Percentiles rank a stretch among this genome's conserved stretches.
phyloP scores from a whole-genome alignment of 1,284 basidiomycete genomes.

The Singerocomus inundabilis region DNA sequence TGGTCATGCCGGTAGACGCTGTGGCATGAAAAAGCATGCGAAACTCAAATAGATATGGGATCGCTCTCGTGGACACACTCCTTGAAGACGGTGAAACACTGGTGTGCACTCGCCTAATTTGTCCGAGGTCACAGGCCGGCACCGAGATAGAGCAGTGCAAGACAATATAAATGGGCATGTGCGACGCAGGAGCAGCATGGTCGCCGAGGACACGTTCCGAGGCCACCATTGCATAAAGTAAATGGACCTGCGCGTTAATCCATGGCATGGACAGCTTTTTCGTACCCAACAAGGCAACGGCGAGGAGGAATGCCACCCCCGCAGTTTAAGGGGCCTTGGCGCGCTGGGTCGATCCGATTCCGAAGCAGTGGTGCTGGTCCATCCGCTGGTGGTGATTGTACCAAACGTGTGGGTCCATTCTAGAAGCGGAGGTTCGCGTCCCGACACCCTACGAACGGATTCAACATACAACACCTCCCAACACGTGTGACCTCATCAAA shows the following conservation, averaged over 20 bases:
- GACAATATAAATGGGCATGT: conserved; percentile 8
- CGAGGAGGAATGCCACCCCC: conserved; percentile 21
- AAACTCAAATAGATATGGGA: conserved; percentile 15
- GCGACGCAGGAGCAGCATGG: conserved; percentile 6
- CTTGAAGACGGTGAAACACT: conserved; percentile 7
- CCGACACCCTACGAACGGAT: conserved; percentile 16
- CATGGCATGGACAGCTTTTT: conserved; percentile 12
- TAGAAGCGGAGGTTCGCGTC: conserved; percentile 27
- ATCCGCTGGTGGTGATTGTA: conserved; percentile 3
- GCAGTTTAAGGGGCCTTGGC: conserved; percentile 31
- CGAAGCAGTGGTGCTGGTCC: conserved; percentile 11
- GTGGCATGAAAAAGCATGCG: conserved; percentile 13
- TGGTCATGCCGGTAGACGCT: conserved; percentile 17
- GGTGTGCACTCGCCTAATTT: conserved; percentile 9
- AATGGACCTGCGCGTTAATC: conserved; percentile 18
- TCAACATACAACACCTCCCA: conserved; percentile 11
- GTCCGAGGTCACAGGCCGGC: conserved; percentile 20
- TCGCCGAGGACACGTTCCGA: conserved; percentile 9
- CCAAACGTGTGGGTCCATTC: conserved; percentile 20
- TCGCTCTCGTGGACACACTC: conserved; percentile 10
- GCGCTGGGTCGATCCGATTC: conserved; percentile 27
- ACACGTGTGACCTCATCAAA: conserved; percentile 26
- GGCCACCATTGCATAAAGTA: conserved; percentile 19
- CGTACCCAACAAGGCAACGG: conserved; percentile 9
- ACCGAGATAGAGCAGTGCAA: conserved; percentile 24